These are phyloP conservation scores for Bremia lactucae DNA, from an alignment of 352 stramenopile genomes.

Conservation along the genomic window DNA sequence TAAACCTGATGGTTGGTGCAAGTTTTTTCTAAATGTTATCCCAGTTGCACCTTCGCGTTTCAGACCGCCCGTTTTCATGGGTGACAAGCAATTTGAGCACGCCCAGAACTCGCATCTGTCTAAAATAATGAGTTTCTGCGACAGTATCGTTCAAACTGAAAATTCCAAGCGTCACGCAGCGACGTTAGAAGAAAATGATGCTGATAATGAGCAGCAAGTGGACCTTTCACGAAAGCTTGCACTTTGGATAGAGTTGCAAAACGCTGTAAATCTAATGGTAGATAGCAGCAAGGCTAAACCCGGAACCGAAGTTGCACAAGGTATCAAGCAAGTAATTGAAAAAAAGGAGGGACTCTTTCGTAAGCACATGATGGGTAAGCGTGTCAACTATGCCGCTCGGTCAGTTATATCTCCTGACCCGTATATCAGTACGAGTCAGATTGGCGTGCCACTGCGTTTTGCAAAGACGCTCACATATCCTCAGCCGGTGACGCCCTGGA, in stretches of 20 bases:
- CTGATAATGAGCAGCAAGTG: slow-evolving; percentile 41
- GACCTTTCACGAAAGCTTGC: slow-evolving; percentile 88
- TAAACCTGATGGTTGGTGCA: slow-evolving; percentile 75
- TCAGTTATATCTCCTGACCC: slow-evolving; percentile 99
- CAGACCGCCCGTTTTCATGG: slow-evolving; percentile 94
- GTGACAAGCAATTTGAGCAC: slow-evolving; percentile 95
- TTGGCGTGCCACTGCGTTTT: slow-evolving; percentile 97
- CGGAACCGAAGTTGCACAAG: slow-evolving; percentile 57
- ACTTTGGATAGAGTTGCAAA: slow-evolving; percentile 97
- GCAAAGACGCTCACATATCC: slow-evolving; percentile 97
- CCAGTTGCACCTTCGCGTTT: slow-evolving; percentile 96
- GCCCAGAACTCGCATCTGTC: slow-evolving; percentile 93
- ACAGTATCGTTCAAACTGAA: slow-evolving; percentile 78
- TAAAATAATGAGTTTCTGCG: slow-evolving; percentile 90
- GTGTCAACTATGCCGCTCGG: slow-evolving; percentile 98
- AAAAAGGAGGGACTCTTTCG: slow-evolving; percentile 99
- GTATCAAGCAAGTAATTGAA: slow-evolving; percentile 98
- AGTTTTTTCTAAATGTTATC: slow-evolving; percentile 96
- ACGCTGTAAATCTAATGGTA: slow-evolving; percentile 73
- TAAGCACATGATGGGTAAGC: slow-evolving; percentile 97
- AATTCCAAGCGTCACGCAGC: slow-evolving; percentile 45
- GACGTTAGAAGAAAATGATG: slow-evolving; percentile 48
- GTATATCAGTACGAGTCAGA: slow-evolving; percentile 99
- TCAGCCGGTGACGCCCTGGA: slow-evolving; percentile 96
- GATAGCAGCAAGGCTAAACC: slow-evolving; percentile 72